Evolutionary conservation across 1,284 basidiomycete species (phyloP).

Genomic region (Fistulinella cinereoalba): DNA sequence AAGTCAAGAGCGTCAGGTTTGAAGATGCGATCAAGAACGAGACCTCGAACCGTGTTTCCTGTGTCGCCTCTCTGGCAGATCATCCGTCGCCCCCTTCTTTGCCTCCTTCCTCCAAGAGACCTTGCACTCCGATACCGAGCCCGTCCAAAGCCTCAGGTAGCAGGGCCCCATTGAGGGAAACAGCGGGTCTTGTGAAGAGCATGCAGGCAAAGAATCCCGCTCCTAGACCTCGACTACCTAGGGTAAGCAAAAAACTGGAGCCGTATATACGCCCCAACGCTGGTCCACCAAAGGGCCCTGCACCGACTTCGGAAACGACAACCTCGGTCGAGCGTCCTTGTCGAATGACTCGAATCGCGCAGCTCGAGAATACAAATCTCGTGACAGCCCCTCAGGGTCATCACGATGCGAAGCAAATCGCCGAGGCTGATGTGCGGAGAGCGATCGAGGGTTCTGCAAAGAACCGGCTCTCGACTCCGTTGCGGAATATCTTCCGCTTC

Average conservation of each 20-base stretch:
- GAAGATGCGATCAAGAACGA: conserved; percentile 20
- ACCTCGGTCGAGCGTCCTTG: conserved; percentile 17
- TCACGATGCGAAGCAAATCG: conserved; percentile 15
- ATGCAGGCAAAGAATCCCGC: conserved; percentile 9
- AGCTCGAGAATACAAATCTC: conserved; percentile 11
- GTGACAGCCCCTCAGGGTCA: conserved; percentile 8
- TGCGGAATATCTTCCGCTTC: conserved; percentile 49
- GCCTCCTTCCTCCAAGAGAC: conserved; percentile 9
- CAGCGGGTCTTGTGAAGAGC: neutral
- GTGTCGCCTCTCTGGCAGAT: conserved; percentile 2
- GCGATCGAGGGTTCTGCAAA: conserved; percentile 31
- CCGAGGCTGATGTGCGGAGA: conserved; percentile 26
- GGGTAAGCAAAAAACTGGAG: conserved; percentile 8
- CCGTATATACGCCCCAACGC: neutral
- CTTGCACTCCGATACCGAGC: conserved; percentile 11
- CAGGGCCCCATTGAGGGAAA: conserved; percentile 1
- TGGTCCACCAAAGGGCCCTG: conserved; percentile 3
- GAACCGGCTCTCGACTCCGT: conserved; percentile 44
- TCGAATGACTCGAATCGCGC: conserved; percentile 12
- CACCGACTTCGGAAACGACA: neutral
- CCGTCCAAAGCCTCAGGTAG: conserved; percentile 1
- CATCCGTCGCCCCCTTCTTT: conserved; percentile 15
- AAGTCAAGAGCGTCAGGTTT: conserved; percentile 32
- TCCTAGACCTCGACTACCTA: conserved; percentile 16
- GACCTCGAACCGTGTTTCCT: neutral